Conservation (phyloP, 306 rosid genomes). For the Cicer arietinum region DNA sequence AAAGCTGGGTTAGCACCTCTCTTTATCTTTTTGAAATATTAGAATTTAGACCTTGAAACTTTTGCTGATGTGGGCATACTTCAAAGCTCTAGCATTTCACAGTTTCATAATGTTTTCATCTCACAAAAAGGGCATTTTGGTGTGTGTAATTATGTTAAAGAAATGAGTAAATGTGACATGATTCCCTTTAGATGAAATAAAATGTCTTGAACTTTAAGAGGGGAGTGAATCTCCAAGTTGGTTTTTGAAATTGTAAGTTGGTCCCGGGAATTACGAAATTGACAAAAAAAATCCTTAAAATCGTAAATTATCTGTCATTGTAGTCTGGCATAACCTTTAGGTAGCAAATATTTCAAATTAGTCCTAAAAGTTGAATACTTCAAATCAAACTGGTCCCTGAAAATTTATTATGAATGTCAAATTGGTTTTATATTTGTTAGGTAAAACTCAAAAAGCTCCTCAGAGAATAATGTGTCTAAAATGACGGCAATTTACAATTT, state of each 20-base stretch:
- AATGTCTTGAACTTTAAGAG: not conserved
- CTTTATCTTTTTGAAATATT: conserved; percentile 30
- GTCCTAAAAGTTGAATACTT: not conserved
- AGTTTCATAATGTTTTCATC: not conserved
- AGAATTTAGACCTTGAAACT: conserved; percentile 16
- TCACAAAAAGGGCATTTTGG: not conserved
- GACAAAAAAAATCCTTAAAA: no score
- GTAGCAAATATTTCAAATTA: no score
- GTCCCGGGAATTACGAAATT: no score
- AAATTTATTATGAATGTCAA: not conserved
- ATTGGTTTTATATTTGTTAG: not conserved
- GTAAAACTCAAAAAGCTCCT: not conserved
- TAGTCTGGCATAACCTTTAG: no score
- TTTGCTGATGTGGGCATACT: conserved; percentile 23
- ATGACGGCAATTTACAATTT: not conserved
- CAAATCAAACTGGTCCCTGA: not conserved
- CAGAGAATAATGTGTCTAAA: not conserved
- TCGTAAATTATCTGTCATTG: no score
- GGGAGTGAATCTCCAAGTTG: not conserved
- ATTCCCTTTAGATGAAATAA: conserved; percentile 12
- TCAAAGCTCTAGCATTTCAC: conserved; percentile 21
- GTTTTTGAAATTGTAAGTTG: no score
- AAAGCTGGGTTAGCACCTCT: conserved; percentile 77
- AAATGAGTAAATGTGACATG: not conserved
- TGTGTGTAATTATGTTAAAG: not conserved